Base-by-base conservation (phyloP, 345 rosid species). In the Arabidopsis suecica region DNA sequence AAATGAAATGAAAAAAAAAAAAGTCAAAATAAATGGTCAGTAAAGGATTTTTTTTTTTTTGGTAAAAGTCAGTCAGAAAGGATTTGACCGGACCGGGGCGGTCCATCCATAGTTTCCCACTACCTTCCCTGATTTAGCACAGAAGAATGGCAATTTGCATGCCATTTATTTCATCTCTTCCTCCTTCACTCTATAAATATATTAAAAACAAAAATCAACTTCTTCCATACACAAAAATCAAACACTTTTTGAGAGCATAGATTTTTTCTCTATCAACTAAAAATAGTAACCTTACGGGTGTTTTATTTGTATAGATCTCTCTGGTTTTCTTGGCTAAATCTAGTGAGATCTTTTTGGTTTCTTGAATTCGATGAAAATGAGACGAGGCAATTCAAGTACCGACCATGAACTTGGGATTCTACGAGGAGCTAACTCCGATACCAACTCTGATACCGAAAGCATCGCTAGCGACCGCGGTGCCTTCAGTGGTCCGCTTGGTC, bases 391-490 rank as follows among this genome's bases (percentile, higher is more conserved):
- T 72, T 78, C 77, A 40, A 33, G 69, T 65, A 50, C 18, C 20
- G 81, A 67, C 48, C 81, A 37, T 66, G 81, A 78, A 51, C 78
- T 72, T 44, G 81, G 81, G 48, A 78, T 78, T 16, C 44, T 78
- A 32, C 50, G 79, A 61, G 89, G 85, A 50, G 78, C 83, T 38
- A 64, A 75, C 67, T 83, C 85, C 3, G 94, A 90, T 16, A 77
- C 83, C 57, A 83, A 83, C 53, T 93, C 98, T 0, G 93, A 93
- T 53, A 80, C 90, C 1, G 96, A 93, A 61, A 89, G 86, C 76
- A 81, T 84, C 30, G 62, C 82, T 9, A 86, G 90, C 59, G 98
- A 90, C 53, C 80, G 89, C 5, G 37, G 88, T 1, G 75, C 82
- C 2, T 89, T 88, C 40, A 91, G 98, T 16, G 98, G 97, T 3